These are phyloP conservation scores for Penicillium canariense DNA, from an alignment of 495 filamentous ascomycete genomes.

Conservation along the genomic window DNA sequence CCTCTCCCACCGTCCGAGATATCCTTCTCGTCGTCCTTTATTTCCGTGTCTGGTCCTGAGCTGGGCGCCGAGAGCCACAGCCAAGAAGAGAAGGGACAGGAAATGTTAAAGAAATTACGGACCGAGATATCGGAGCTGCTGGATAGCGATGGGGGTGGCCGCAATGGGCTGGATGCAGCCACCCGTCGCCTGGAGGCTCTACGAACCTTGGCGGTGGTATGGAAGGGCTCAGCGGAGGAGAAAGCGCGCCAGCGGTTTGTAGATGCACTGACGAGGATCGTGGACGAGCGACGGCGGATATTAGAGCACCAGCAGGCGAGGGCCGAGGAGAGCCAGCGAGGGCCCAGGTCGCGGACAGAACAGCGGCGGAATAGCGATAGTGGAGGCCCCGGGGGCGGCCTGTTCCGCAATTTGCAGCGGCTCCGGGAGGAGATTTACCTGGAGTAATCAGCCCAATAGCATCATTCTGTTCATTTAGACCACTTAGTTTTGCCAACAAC, in stretches of 20 bases:
- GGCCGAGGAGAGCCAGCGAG: slow-evolving; percentile 34
- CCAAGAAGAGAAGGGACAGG: slow-evolving; percentile 77
- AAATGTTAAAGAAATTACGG: slow-evolving; percentile 63
- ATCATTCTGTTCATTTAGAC: too few species aligned
- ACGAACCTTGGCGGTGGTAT: slow-evolving; percentile 69
- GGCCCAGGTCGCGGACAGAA: slow-evolving; percentile 21
- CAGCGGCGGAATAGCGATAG: slow-evolving; percentile 39
- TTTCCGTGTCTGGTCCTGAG: slow-evolving; percentile 78
- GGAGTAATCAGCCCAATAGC: slow-evolving; percentile 27
- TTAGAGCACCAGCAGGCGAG: slow-evolving; percentile 54
- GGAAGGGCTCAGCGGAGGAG: slow-evolving; percentile 92
- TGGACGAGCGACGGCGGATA: slow-evolving; percentile 55
- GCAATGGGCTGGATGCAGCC: slow-evolving; percentile 61
- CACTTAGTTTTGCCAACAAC: background rate
- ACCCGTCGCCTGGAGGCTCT: slow-evolving; percentile 68
- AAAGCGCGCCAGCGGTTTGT: slow-evolving; percentile 79
- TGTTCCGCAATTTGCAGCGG: slow-evolving; percentile 77
- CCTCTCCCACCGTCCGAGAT: slow-evolving; percentile 78
- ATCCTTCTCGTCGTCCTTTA: slow-evolving; percentile 68
- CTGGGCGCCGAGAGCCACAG: slow-evolving; percentile 58
- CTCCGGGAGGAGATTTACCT: slow-evolving; percentile 71
- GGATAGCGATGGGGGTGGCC: slow-evolving; percentile 41
- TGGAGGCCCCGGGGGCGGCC: slow-evolving; percentile 61
- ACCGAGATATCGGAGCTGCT: slow-evolving; percentile 71
- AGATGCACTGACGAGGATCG: slow-evolving; percentile 64